Conservation (phyloP, 2,329 filamentous ascomycete species). For the Gnomoniopsis smithogilvyi region DNA sequence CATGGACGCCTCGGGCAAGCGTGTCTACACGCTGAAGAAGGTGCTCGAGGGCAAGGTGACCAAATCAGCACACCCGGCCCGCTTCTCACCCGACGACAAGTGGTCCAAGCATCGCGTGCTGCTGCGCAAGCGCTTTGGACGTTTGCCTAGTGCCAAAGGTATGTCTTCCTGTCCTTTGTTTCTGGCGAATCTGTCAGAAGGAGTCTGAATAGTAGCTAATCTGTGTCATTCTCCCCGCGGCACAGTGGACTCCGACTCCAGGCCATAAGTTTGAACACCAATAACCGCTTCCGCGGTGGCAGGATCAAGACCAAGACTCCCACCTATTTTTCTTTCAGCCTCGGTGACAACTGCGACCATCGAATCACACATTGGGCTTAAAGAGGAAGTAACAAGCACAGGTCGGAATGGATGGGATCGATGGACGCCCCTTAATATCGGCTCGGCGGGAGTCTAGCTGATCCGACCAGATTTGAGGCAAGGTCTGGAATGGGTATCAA, state of each 20-base stretch:
- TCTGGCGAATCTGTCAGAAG: too few relatives aligned
- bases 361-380: background rate
- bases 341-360: too few relatives aligned
- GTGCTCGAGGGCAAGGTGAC: conserved; percentile 79
- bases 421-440: background rate
- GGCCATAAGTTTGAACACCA: background rate
- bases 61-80: conserved; percentile 91
- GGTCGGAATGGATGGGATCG: background rate
- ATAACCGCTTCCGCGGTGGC: background rate
- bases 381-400: background rate
- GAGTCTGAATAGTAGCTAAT: conserved; percentile 11
- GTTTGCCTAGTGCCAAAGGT: conserved; percentile 79
- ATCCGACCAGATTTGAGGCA: background rate
- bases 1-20: conserved; percentile 76
- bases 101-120: conserved; percentile 96
- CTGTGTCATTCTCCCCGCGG: too few relatives aligned
- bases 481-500: background rate
- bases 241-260: background rate
- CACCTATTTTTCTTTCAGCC: too few relatives aligned
- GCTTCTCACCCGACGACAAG: conserved; percentile 98
- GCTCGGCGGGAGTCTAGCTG: background rate
- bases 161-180: conserved; percentile 25
- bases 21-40: conserved; percentile 94
- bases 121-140: conserved; percentile 87
- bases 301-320: too few relatives aligned